phyloP scores from a whole-genome alignment of 345 rosid species.

The Dovyalis caffra region DNA sequence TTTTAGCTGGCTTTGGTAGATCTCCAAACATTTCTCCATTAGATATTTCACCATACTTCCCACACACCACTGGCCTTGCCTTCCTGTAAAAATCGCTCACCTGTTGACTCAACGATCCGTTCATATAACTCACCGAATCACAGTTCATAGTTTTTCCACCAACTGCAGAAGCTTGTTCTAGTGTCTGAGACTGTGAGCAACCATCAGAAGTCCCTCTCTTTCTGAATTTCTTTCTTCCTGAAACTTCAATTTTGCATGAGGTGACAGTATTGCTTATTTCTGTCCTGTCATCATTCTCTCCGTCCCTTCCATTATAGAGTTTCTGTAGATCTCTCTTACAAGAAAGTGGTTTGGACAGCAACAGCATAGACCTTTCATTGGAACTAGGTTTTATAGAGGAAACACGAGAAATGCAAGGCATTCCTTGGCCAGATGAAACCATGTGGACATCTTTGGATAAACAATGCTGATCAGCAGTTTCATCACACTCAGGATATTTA shows the following conservation, averaged over 20 bases:
- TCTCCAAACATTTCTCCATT: slow-evolving; percentile 23
- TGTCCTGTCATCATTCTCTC: slow-evolving; percentile 4
- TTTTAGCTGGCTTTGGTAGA: slow-evolving; percentile 30
- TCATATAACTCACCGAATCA: slow-evolving; percentile 3
- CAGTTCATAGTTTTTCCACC: slow-evolving; percentile 12
- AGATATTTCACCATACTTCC: slow-evolving; percentile 44
- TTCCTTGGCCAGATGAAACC: slow-evolving; percentile 19
- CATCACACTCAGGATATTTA: slow-evolving; percentile 1
- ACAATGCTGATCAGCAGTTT: slow-evolving; percentile 7
- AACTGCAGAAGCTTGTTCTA: slow-evolving; percentile 13
- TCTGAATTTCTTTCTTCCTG: slow-evolving; percentile 29
- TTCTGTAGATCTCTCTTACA: slow-evolving; percentile 31
- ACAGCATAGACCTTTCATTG: slow-evolving; percentile 16
- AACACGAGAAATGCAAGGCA: slow-evolving; percentile 12
- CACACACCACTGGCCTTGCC: slow-evolving; percentile 44
- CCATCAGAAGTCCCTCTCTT: slow-evolving; percentile 11
- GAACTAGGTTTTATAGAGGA: slow-evolving; percentile 9
- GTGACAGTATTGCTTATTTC: slow-evolving; percentile 4
- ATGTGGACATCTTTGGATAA: slow-evolving; percentile 23
- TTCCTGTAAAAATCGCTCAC: slow-evolving; percentile 18
- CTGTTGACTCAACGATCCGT: slow-evolving; percentile 23
- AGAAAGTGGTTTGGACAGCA: slow-evolving; percentile 22
- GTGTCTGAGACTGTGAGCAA: slow-evolving; percentile 7
- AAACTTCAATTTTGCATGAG: slow-evolving; percentile 11
- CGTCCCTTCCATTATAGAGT: slow-evolving; percentile 19